Evolutionary conservation across 2,329 filamentous ascomycete species (phyloP).

Genomic region (Penicillium sp.): DNA sequence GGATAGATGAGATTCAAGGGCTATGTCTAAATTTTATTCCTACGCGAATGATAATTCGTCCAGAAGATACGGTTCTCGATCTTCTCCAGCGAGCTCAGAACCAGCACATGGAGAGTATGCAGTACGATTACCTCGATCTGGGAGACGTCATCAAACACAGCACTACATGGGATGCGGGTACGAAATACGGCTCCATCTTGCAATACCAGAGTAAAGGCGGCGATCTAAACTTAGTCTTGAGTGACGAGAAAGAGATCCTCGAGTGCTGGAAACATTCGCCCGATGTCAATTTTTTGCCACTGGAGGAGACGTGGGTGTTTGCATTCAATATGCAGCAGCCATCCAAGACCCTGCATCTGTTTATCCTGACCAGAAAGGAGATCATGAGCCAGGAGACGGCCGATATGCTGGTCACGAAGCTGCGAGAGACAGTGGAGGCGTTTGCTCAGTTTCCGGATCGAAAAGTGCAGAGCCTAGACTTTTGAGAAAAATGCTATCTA

Average conservation of each 20-base stretch:
- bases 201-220: neutral
- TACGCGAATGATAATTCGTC: neutral
- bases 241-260: neutral
- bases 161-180: neutral
- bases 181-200: neutral
- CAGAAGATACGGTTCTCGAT: neutral
- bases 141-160: neutral
- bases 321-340: neutral
- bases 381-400: neutral
- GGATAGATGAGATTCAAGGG: neutral
- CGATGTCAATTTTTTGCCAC: neutral
- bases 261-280: neutral
- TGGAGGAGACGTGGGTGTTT: neutral
- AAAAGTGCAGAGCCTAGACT: neutral
- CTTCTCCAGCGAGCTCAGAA: neutral
- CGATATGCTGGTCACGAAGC: neutral
- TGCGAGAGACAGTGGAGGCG: neutral
- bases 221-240: neutral
- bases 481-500: constrained; percentile 29
- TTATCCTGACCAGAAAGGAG: neutral
- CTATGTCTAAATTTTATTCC: neutral
- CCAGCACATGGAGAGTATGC: neutral
- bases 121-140: neutral
- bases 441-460: neutral
- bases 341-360: neutral